Evolutionary conservation across 352 stramenopile genomes (phyloP), one percentile per base, ranked within the genome.

Genomic region (Pythium grandisporangium): DNA sequence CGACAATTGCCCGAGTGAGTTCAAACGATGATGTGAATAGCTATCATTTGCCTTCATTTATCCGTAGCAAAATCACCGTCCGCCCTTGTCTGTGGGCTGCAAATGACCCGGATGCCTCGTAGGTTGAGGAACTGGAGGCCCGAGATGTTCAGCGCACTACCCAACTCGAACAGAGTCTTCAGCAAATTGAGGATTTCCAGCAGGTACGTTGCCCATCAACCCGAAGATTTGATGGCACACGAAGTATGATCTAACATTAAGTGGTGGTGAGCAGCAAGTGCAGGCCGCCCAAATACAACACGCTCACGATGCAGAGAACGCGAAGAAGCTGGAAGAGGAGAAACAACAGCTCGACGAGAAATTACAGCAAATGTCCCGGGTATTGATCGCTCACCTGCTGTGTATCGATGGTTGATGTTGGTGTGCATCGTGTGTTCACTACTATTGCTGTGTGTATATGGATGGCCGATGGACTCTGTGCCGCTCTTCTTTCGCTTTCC

Each of bases 291-390:
- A 32, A 51, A n/a, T n/a, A n/a, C n/a, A n/a, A n/a, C n/a, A n/a
- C n/a, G n/a, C 27, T 2, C 16, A 45, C 2, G 43, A 66, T 16
- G 29, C 61, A 12, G 24, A 49, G 4, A 33, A 56, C 12, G 17
- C 33, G 10, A 20, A 47, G 13, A 37, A 39, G 42, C 13, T 58
- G 5, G 33, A 38, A 12, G 41, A 56, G 14, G 70, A 79, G 25
- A 86, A 84, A 19, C 16, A 53, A 17, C 19, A 30, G 6, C 42
- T 76, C 6, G 66, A 84, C 32, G 68, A 83, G 4, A 80, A 76
- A 21, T 35, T 66, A 3, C 53, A 30, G 29, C 41, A 49, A n/a
- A 30, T 52, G 2, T 23, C 49, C 29, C 35, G 47, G 27, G 41
- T 51, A 13, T n/a, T n/a, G n/a, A n/a, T n/a, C n/a, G n/a, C n/a